These are phyloP conservation scores for Cyclocybe aegerita DNA, from an alignment of 768 basidiomycete species.

Conservation along the genomic window DNA sequence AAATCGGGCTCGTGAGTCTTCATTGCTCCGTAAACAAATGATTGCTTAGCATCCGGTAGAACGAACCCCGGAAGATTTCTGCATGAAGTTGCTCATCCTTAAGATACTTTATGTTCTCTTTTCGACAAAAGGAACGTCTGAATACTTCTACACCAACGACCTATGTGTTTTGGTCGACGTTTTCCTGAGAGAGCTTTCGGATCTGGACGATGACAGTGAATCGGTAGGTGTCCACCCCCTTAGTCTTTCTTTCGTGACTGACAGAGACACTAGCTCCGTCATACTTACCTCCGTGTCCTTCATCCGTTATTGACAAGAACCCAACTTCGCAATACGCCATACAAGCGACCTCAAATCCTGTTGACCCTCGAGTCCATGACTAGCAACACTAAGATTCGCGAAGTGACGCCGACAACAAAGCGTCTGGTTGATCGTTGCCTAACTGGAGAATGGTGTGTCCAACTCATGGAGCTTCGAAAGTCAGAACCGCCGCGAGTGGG, in stretches of 20 bases:
- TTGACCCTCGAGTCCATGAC: constrained; percentile 77
- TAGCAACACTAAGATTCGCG: constrained; percentile 72
- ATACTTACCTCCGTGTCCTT: constrained; percentile 95
- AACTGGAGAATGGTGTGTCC: constrained; percentile 81
- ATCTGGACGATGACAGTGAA: constrained; percentile 92
- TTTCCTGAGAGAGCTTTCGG: constrained; percentile 89
- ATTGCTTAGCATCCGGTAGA: constrained; percentile 40
- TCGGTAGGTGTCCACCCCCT: constrained; percentile 54
- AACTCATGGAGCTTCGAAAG: constrained; percentile 45
- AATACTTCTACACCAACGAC: constrained; percentile 99
- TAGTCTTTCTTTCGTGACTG: constrained; percentile 2
- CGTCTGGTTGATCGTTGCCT: constrained; percentile 93
- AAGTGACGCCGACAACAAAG: constrained; percentile 83
- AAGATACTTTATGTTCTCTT: constrained; percentile 95
- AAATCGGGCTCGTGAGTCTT: constrained; percentile 81
- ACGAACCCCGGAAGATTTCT: constrained; percentile 85
- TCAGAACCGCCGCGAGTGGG: constrained; percentile 26
- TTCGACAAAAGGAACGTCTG: constrained; percentile 87
- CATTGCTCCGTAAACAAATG: neutral
- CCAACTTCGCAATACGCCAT: constrained; percentile 79
- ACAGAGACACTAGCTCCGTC: constrained; percentile 61
- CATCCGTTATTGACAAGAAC: constrained; percentile 95
- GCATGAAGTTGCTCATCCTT: constrained; percentile 91
- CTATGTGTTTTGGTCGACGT: constrained; percentile 95
- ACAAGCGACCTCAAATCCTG: constrained; percentile 91